Evolutionary conservation across 768 basidiomycete genomes (phyloP), one percentile per base, ranked within the genome.

Genomic region (Amanita pallidorosea): DNA sequence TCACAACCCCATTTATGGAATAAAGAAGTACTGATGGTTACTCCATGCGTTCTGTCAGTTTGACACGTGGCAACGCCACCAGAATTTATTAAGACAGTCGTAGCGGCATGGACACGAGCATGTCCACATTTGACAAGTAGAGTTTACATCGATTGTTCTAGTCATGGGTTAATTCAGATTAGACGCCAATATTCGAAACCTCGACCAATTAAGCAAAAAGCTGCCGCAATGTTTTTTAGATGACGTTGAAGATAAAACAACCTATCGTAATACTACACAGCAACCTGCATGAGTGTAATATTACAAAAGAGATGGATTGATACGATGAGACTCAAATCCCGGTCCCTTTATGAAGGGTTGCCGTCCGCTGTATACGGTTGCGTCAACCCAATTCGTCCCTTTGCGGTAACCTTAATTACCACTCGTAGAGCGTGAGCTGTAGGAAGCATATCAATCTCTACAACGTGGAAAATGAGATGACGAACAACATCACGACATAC

Each of bases 351-450:
- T 29, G 38, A n/a, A 23, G 38, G 45, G 33, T 25, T 23, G 23
- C 31, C 36, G 20, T 23, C 67, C 74, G 58, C 74, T 77, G 52
- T 70, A 75, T 36, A 51, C n/a, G 47, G 60, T 61, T 12, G 69
- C 70, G 53, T 77, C 75, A 25, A 76, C 75, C 74, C 74, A 76
- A 44, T 67, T 59, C 47, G 60, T 56, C 40, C 59, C 67, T 47
- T 63, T 59, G 47, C 64, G 62, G 37, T 62, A 56, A n/a, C 59
- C 55, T 53, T 63, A 60, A 49, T 63, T 64, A 46, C 60, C 61
- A 31, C 59, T 61, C 46, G 49, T 34, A 12, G 61, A 62, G 27
- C 25, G 43, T 44, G 58, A 49, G 57, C 66, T 63, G 20, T 63
- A 58, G 9, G 67, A 64, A 42, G 66, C 54, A 54, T 66, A 63